Base-by-base conservation (phyloP, 805 yeast genomes). In the Zygotorulaspora sp. region DNA sequence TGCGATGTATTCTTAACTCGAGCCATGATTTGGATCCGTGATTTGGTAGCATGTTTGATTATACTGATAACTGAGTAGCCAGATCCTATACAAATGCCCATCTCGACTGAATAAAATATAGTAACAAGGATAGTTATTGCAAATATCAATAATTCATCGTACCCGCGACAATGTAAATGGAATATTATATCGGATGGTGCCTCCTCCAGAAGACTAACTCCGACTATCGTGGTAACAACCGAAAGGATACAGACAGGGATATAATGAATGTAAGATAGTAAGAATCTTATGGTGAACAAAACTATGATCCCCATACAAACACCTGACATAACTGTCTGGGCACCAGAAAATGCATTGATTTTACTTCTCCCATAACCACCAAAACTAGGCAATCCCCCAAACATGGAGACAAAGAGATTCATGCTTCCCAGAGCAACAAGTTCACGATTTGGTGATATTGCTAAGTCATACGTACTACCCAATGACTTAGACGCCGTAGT, bases 321-420 rank as follows among this genome's bases (percentile, higher is more conserved):
- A 0, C 95, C 95, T n/a, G 92, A 75, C 56, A 81, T 67, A 8
- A 89, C 89, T 0, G 96, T 84, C 47, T 76, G 77, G 0, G 94
- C 97, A 4, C 96, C 96, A 10, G 88, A 78, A 35, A 87, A 66
- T 1, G 89, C 83, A 63, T 90, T 90, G 41, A 90, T 80, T 53
- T 84, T 88, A 12, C 95, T 83, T 52, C 97, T 73, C 2, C 96
- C 97, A 55, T 89, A 90, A 0, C 97, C 97, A 7, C 97, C 98
- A 69, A 89, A 89, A 0, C 95, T 77, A 0, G 98, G 97, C 11
- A 90, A 65, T 0, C 88, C 83, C 29, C 85, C 83, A 38, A 77
- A 58, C 6, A 50, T 14, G 3, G 86, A 73, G 0, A 80, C 79
- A 0, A 72, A 62, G 2, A 87, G 43, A 49, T 89, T 90, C 38